Evolutionary conservation across 257 asterid genomes (phyloP).

Genomic region (Solanum sitiens): DNA sequence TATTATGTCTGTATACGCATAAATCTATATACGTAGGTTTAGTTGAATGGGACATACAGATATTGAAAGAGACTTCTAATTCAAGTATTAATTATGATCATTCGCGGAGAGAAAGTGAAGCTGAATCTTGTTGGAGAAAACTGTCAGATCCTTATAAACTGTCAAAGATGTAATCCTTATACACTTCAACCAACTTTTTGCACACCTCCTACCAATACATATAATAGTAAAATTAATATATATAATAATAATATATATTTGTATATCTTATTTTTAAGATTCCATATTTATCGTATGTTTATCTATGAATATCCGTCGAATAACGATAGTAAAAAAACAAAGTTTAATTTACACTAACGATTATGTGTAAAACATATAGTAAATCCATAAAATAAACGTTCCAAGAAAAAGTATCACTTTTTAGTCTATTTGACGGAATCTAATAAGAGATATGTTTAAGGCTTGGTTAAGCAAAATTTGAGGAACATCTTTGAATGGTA

Average conservation of each 20-base stretch:
- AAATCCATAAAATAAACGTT: not conserved
- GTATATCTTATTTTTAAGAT: not conserved
- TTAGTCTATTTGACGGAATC: not conserved
- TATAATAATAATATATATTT: not conserved
- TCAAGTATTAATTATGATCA: not conserved
- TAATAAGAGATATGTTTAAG: not conserved
- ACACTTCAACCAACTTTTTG: not conserved
- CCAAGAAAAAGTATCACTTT: not conserved
- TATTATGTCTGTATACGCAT: not conserved
- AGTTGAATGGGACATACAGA: not conserved
- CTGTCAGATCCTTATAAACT: not conserved
- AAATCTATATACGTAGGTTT: not conserved
- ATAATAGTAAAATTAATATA: too few species aligned
- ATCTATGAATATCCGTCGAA: not conserved
- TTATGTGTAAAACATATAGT: not conserved
- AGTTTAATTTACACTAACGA: not conserved
- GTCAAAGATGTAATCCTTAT: not conserved
- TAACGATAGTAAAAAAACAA: not conserved
- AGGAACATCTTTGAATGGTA: not conserved
- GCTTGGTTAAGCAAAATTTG: too few species aligned
- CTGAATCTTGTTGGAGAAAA: not conserved
- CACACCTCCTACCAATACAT: not conserved
- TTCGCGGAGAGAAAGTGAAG: not conserved
- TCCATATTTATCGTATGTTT: not conserved
- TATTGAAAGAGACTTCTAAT: not conserved